Evolutionary conservation across 1,284 basidiomycete genomes (phyloP).

Genomic region (Cryptococcus sp.): DNA sequence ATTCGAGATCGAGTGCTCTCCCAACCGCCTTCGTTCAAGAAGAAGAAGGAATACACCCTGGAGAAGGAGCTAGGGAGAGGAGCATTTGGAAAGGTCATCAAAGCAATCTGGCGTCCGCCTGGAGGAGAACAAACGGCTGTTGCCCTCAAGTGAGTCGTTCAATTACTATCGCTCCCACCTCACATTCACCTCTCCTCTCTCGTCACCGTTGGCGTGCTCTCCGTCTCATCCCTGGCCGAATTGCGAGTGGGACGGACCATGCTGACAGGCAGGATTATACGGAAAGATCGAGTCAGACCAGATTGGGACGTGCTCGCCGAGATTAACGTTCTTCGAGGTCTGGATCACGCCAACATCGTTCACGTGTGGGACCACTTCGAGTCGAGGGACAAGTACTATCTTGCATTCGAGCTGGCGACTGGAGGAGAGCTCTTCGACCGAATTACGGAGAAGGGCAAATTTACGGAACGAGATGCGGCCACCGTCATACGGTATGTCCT

Average conservation of each 20-base stretch:
- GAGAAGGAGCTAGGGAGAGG: slow-evolving; percentile 61
- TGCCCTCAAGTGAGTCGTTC: slow-evolving; percentile 53
- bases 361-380: slow-evolving; percentile 62
- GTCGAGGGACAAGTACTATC: slow-evolving; percentile 81
- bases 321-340: slow-evolving; percentile 78
- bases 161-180: too few species aligned
- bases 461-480: slow-evolving; percentile 82
- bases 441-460: slow-evolving; percentile 73
- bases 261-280: slow-evolving; percentile 61
- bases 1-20: slow-evolving; percentile 54
- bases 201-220: too few species aligned
- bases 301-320: slow-evolving; percentile 68
- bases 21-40: slow-evolving; percentile 73
- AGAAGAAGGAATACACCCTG: slow-evolving; percentile 60
- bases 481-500: slow-evolving; percentile 57
- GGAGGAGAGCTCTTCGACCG: slow-evolving; percentile 87
- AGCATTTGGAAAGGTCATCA: slow-evolving; percentile 77
- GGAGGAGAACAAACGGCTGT: slow-evolving; percentile 59
- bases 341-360: slow-evolving; percentile 85
- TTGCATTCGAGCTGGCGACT: slow-evolving; percentile 82
- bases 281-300: slow-evolving; percentile 79
- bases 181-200: too few species aligned
- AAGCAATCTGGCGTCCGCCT: slow-evolving; percentile 53
- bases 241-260: background rate
- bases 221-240: too few species aligned